Conservation (phyloP, 23 red algal species). For the Gracilaria gracilis region DNA sequence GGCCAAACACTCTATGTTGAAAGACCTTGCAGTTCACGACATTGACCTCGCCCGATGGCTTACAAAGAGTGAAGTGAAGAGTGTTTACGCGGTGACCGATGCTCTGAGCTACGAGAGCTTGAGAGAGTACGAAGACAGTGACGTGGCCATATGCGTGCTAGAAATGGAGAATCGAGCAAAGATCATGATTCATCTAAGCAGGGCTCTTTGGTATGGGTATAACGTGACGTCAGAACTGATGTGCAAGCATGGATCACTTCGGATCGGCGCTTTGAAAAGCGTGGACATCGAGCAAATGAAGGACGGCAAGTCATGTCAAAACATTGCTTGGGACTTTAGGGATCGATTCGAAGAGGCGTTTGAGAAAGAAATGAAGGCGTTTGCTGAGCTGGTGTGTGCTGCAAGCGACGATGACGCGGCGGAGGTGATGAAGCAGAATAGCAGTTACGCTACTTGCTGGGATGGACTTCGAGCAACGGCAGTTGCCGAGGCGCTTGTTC, state of each 20-base stretch:
- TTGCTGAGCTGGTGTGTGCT: constrained; percentile 70
- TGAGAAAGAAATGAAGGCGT: constrained; percentile 81
- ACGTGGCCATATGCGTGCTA: constrained; percentile 76
- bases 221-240: constrained; percentile 91
- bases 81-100: constrained; percentile 69
- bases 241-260: constrained; percentile 68
- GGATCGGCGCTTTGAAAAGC: constrained; percentile 79
- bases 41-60: constrained; percentile 95
- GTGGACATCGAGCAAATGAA: constrained; percentile 59
- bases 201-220: constrained; percentile 91
- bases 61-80: constrained; percentile 73
- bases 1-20: constrained; percentile 71
- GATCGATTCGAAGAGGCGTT: constrained; percentile 83
- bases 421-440: background rate
- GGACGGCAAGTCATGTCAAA: constrained; percentile 18
- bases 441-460: constrained; percentile 48
- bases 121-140: constrained; percentile 74
- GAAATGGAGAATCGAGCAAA: constrained; percentile 90
- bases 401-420: constrained; percentile 35
- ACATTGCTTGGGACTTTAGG: constrained; percentile 72
- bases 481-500: constrained; percentile 89
- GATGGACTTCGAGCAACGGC: constrained; percentile 81
- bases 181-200: constrained; percentile 79
- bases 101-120: constrained; percentile 86
- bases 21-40: constrained; percentile 92